Evolutionary conservation across 495 filamentous ascomycete genomes (phyloP).

Genomic region (Podospora anserina): DNA sequence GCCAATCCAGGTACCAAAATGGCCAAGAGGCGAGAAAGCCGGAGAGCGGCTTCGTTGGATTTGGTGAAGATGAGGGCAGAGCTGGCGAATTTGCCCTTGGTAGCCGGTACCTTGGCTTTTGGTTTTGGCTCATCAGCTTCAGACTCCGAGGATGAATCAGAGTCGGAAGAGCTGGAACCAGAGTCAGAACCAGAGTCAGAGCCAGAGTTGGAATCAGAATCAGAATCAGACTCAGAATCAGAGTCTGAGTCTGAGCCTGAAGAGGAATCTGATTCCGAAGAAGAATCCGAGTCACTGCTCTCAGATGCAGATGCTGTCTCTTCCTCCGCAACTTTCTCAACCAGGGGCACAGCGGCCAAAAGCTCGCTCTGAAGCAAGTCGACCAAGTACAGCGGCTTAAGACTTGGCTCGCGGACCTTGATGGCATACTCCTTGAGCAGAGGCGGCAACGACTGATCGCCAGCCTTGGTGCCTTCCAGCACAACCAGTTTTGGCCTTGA

Average conservation of each 20-base stretch:
- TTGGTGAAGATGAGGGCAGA: constrained; percentile 81
- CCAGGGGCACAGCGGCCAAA: constrained; percentile 20
- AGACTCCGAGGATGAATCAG: constrained; percentile 17
- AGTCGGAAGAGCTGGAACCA: constrained; percentile 12
- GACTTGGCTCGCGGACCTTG: constrained; percentile 66
- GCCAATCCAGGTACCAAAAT: constrained; percentile 60
- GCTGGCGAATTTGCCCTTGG: constrained; percentile 19
- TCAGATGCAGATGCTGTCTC: constrained; percentile 17
- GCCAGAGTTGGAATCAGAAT: constrained; percentile 20
- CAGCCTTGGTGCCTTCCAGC: constrained; percentile 52
- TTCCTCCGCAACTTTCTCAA: constrained; percentile 19
- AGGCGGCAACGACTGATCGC: constrained; percentile 60
- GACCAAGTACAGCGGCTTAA: constrained; percentile 82
- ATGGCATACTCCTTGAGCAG: constrained; percentile 70
- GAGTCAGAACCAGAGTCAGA: constrained; percentile 30
- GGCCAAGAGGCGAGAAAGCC: constrained; percentile 73
- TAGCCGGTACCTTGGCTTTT: constrained; percentile 5
- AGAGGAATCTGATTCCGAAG: constrained; percentile 31
- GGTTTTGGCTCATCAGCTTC: constrained; percentile 8
- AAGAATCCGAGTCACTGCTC: constrained; percentile 27
- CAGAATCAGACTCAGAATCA: constrained; percentile 19
- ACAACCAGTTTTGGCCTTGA: constrained; percentile 71
- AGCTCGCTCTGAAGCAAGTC: constrained; percentile 53
- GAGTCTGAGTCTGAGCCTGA: constrained; percentile 33
- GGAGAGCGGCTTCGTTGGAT: constrained; percentile 76